Percentiles rank a stretch among this genome's conserved stretches.
These are phyloP conservation scores for Globisporangium alternatum DNA, from an alignment of 352 stramenopile species.

Conservation along the genomic window DNA sequence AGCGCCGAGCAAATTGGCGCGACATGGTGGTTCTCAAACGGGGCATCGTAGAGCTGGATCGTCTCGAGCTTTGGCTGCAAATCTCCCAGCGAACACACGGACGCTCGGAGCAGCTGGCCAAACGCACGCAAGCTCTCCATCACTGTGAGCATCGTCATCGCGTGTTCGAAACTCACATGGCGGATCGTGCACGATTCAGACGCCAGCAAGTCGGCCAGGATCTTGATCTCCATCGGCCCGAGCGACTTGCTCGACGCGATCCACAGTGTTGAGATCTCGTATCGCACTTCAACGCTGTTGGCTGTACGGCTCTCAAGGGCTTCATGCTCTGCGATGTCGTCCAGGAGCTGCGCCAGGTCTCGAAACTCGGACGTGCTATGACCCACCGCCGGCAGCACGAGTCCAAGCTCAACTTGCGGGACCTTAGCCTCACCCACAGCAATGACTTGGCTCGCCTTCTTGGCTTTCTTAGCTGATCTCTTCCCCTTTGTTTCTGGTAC, in stretches of 20 bases:
- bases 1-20: constrained; percentile 1
- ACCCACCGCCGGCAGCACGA: background rate
- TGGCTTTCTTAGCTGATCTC: too few relatives aligned
- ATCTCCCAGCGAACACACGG: background rate
- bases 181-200: background rate
- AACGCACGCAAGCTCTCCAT: background rate
- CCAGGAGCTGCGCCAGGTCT: background rate
- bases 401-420: background rate
- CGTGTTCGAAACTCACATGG: background rate
- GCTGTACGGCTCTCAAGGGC: background rate
- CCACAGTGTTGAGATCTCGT: constrained; percentile 5
- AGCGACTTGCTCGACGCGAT: background rate
- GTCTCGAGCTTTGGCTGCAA: background rate
- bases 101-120: background rate
- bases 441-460: background rate
- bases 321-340: background rate
- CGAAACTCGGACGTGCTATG: constrained; percentile 2
- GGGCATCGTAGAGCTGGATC: background rate
- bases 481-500: too few relatives aligned
- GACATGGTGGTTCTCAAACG: background rate
- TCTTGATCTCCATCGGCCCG: background rate
- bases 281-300: background rate
- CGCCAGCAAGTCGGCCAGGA: background rate
- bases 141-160: background rate
- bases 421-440: background rate